Base-by-base conservation (phyloP, 768 basidiomycete species). In the Coprinopsis sp. region DNA sequence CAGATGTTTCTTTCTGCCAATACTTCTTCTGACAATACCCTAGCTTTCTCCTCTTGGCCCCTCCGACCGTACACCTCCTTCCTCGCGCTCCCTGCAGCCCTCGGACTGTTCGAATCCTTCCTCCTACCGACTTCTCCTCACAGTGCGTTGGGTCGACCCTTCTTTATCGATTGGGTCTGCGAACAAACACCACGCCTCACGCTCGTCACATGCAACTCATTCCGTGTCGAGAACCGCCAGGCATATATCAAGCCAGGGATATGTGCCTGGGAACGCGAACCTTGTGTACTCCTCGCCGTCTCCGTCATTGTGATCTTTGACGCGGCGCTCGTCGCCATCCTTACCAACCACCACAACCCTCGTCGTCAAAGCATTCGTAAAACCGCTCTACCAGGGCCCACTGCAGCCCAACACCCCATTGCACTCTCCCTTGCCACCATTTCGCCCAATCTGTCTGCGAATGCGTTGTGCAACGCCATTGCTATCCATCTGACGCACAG, bases 101-200 rank as follows among this genome's bases (percentile, higher is more conserved):
- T 59, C 66, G 93, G 1, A 55, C 81, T 37, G 39, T 78, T 16
- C 60, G 91, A 82, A 68, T 76, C 81, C 65, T 74, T 87, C 57
- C 77, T 79, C 22, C 72, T 76, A 1, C 77, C 84, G 0, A 97
- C 92, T 64, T 84, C 85, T 7, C 76, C 86, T 10, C 82, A n/a
- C 45, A 92, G 2, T 99, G 94, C n/a, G n/a, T n/a, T n/a, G 89
- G 84, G 87, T 0, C 73, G 91, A 37, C 63, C 77, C 16, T 95
- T 94, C 51, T 92, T 97, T 63, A 85, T 82, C 71, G 98, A 94
- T 94, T 78, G 87, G 23, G 77, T 96, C 29, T 79, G 79, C 48
- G 90, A 98, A 64, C 80, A 86, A 14, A 80, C 84, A 30, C 69
- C 95, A n/a, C 81, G 90, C 2, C 76, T 92, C 37, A 74, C 81